Evolutionary conservation across 306 rosid species (phyloP).

Genomic region (Glycine tomentella): DNA sequence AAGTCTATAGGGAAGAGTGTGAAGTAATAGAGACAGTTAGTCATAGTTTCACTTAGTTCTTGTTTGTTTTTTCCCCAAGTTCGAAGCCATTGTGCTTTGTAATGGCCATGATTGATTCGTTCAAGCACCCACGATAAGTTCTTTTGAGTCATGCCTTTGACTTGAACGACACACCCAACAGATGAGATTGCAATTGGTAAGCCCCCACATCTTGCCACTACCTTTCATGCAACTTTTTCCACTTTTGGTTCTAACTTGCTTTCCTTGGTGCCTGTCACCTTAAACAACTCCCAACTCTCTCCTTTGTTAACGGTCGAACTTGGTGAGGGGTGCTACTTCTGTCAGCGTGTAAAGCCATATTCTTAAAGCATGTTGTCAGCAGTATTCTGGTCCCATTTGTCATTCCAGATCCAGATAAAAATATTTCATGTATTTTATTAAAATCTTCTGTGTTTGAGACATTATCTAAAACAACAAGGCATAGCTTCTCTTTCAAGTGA

Average conservation of each 20-base stretch:
- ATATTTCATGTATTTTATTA: background rate
- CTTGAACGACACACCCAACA: too few relatives aligned
- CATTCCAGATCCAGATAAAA: background rate
- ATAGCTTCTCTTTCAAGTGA: constrained; percentile 1
- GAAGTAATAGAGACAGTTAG: constrained; percentile 41
- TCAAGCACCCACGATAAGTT: too few relatives aligned
- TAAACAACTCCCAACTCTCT: constrained; percentile 46
- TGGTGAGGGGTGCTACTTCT: background rate
- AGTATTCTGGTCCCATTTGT: constrained; percentile 41
- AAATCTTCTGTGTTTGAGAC: constrained; percentile 11
- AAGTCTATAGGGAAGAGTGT: constrained; percentile 47
- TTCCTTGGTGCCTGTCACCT: constrained; percentile 21
- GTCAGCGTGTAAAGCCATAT: constrained; percentile 31
- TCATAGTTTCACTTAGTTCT: background rate
- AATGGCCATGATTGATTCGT: too few relatives aligned
- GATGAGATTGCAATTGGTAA: too few relatives aligned
- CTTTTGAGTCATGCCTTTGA: too few relatives aligned
- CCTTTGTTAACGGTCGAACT: constrained; percentile 50
- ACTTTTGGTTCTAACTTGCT: background rate
- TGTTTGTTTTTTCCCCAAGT: too few relatives aligned
- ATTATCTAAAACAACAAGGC: constrained; percentile 48
- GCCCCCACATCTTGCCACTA: too few relatives aligned
- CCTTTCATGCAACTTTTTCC: too few relatives aligned
- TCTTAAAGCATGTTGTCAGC: constrained; percentile 37
- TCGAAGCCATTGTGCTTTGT: too few relatives aligned